Evolutionary conservation across 495 filamentous ascomycete genomes (phyloP).

Genomic region (Hypoxylon fragiforme): DNA sequence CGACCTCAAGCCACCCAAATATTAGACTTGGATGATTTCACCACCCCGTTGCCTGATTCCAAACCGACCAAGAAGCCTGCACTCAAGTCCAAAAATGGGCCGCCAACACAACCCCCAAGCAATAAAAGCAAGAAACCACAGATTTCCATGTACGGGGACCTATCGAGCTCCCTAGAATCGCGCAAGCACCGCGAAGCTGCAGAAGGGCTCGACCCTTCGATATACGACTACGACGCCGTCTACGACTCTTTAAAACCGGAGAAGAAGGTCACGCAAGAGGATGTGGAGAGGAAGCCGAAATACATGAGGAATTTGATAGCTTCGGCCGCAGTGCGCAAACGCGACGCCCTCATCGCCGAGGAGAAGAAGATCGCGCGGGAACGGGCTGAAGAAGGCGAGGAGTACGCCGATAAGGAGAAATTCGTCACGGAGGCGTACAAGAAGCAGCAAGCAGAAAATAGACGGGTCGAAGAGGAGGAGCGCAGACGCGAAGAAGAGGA

Average conservation of each 20-base stretch:
- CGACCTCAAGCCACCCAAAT: constrained; percentile 33
- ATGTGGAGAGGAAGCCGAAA: constrained; percentile 62
- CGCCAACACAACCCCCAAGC: constrained; percentile 33
- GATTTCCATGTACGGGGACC: constrained; percentile 53
- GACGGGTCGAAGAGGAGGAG: constrained; percentile 81
- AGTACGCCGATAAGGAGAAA: constrained; percentile 92
- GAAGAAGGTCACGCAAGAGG: constrained; percentile 42
- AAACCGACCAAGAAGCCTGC: constrained; percentile 29
- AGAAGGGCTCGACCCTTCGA: constrained; percentile 62
- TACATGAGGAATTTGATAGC: constrained; percentile 83
- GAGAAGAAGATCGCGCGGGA: constrained; percentile 86
- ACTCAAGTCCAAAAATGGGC: constrained; percentile 29
- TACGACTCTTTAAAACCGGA: constrained; percentile 66
- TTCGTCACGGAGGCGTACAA: constrained; percentile 98
- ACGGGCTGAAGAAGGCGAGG: constrained; percentile 89
- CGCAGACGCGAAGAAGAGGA: constrained; percentile 68
- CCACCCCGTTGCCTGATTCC: constrained; percentile 8
- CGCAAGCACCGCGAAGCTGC: constrained; percentile 60
- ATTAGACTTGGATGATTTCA: constrained; percentile 41
- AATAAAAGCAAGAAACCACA: constrained; percentile 38
- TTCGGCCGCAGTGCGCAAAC: constrained; percentile 83
- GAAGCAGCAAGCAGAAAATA: constrained; percentile 84
- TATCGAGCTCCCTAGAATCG: constrained; percentile 58
- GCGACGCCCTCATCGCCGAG: constrained; percentile 82
- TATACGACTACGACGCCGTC: constrained; percentile 77